Conservation (phyloP, 164 flowering plant genomes). For the Dillenia suffruticosa region DNA sequence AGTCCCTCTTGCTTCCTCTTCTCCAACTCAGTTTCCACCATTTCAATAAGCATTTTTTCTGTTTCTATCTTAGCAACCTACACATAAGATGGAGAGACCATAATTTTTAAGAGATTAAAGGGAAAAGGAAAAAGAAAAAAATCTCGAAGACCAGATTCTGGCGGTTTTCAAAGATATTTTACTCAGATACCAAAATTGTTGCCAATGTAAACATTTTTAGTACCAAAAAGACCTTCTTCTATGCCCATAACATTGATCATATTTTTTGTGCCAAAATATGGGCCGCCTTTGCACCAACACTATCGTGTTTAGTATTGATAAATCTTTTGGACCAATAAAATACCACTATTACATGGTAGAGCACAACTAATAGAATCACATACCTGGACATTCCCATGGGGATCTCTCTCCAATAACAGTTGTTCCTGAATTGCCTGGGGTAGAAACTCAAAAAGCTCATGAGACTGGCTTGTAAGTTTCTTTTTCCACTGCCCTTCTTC, state of each 20-base stretch:
- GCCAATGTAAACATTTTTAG: too few species aligned
- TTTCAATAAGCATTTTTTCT: slow-evolving; percentile 97
- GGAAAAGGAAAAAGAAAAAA: not conserved
- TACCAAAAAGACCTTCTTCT: too few species aligned
- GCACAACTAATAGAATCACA: not conserved
- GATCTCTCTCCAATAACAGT: slow-evolving; percentile 97
- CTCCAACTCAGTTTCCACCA: slow-evolving; percentile 96
- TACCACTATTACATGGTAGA: too few species aligned
- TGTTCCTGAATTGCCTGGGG: slow-evolving; percentile 95
- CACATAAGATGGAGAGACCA: not conserved
- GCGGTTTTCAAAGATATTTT: too few species aligned
- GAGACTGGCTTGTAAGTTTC: slow-evolving; percentile 68
- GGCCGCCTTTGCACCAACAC: too few species aligned
- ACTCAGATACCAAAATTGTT: too few species aligned
- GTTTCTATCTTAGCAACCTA: slow-evolving; percentile 99
- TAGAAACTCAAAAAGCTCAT: slow-evolving; percentile 72
- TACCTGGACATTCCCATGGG: slow-evolving; percentile 99
- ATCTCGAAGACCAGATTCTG: not conserved
- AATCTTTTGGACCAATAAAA: too few species aligned
- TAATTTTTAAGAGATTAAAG: not conserved
- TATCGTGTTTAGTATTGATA: too few species aligned
- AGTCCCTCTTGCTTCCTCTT: slow-evolving; percentile 60
- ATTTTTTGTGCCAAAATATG: too few species aligned
- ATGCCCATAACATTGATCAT: too few species aligned
- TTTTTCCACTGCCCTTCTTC: slow-evolving; percentile 86